Conservation (phyloP, 768 basidiomycete species). For the Hemileccinum rubropunctum region DNA sequence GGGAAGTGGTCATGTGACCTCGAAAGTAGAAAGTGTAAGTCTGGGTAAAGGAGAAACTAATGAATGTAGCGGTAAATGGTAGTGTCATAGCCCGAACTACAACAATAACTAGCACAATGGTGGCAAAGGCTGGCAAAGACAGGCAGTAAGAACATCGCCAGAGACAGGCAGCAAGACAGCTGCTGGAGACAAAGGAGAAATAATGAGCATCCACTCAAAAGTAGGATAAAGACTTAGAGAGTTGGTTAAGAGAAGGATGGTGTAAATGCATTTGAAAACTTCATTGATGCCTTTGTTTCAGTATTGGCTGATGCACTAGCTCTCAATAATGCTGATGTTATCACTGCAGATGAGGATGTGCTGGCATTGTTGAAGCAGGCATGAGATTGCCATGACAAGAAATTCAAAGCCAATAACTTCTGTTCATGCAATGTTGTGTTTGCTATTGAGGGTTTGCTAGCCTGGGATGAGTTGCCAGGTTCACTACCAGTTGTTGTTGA, state of each 20-base stretch:
- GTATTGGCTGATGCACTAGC: conserved; percentile 6
- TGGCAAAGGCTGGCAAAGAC: no score
- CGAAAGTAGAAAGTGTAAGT: no score
- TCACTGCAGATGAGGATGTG: conserved; percentile 8
- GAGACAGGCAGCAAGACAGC: no score
- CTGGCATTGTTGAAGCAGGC: neutral
- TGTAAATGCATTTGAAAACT: conserved; percentile 15
- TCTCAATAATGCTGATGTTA: conserved; percentile 13
- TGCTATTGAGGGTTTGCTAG: conserved; percentile 26
- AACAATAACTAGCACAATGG: no score
- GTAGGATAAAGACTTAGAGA: no score
- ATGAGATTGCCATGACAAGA: neutral
- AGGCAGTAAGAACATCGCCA: no score
- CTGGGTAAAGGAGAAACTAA: no score
- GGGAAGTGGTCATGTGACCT: no score
- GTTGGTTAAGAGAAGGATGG: neutral
- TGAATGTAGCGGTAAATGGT: no score
- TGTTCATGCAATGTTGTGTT: conserved; percentile 42
- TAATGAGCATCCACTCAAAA: no score
- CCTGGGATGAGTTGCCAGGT: conserved; percentile 33
- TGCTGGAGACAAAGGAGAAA: no score
- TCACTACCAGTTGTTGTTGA: conserved; percentile 29
- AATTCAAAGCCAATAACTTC: conserved; percentile 7
- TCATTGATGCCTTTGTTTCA: conserved; percentile 11
- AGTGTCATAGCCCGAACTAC: no score